Evolutionary conservation across 2,329 filamentous ascomycete species (phyloP).

Genomic region (Emmonsia crescens): DNA sequence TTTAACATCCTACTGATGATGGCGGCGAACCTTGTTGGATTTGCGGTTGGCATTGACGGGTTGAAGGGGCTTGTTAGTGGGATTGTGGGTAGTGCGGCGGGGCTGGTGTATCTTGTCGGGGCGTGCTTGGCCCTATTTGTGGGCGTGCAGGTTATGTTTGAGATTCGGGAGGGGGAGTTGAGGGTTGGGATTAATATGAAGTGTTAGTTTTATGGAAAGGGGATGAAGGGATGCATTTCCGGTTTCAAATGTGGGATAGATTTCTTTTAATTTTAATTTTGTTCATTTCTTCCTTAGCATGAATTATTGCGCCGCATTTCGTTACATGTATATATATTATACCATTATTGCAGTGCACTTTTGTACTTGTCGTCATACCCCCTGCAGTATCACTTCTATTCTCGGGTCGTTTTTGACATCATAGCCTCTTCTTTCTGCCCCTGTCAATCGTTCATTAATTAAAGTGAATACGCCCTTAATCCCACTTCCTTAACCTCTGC

Average conservation of each 20-base stretch:
- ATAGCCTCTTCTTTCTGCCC: neutral
- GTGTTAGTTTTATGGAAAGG: conserved; percentile 44
- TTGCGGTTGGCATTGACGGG: conserved; percentile 84
- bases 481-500: neutral
- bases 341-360: neutral
- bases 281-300: neutral
- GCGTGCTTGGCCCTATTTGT: conserved; percentile 71
- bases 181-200: conserved; percentile 72
- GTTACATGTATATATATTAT: neutral
- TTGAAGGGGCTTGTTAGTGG: conserved; percentile 63
- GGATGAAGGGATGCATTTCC: neutral
- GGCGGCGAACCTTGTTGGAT: conserved; percentile 85
- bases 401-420: neutral
- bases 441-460: neutral
- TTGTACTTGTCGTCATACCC: neutral
- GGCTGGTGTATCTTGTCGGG: conserved; percentile 58
- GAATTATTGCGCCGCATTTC: neutral
- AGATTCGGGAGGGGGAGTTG: conserved; percentile 75
- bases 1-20: conserved; percentile 91
- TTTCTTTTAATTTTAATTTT: neutral
- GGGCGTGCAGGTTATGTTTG: conserved; percentile 91
- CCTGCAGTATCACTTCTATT: neutral
- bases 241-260: neutral
- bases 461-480: neutral
- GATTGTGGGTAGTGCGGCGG: conserved; percentile 67